Conservation (phyloP, 2,329 filamentous ascomycete genomes). For the Clonostachys byssicola region DNA sequence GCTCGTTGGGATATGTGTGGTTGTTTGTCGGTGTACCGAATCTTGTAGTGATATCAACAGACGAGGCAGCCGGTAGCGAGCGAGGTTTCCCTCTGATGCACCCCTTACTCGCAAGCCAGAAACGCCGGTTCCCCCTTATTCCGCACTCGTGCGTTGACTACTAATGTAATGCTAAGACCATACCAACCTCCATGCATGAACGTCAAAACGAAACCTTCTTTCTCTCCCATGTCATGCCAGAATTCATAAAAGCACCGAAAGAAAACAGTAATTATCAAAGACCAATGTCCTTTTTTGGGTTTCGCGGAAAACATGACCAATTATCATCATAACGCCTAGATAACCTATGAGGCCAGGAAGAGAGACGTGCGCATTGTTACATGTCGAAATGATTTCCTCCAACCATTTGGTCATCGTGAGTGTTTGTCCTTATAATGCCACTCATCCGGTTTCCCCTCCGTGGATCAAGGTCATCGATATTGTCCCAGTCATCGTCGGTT, state of each 20-base stretch:
- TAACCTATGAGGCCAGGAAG: neutral
- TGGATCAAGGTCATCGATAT: conserved; percentile 48
- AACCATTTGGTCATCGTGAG: conserved; percentile 61
- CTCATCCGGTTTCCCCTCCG: conserved; percentile 58
- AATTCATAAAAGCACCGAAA: neutral
- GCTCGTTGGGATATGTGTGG: too few species aligned
- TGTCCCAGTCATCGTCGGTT: conserved; percentile 54
- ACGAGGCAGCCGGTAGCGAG: too few species aligned
- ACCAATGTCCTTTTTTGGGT: neutral
- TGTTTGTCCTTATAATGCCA: conserved; percentile 53
- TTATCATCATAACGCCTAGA: neutral
- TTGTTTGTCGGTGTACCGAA: too few species aligned
- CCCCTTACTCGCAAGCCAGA: too few species aligned
- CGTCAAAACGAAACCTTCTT: neutral
- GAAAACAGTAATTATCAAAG: neutral
- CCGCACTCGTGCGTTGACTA: too few species aligned
- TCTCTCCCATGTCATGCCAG: neutral
- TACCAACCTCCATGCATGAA: neutral
- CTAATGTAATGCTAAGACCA: too few species aligned
- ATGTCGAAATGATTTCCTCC: conserved; percentile 60
- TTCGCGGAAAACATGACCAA: neutral
- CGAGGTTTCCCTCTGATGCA: too few species aligned
- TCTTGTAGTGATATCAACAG: too few species aligned
- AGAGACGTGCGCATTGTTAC: conserved; percentile 25
- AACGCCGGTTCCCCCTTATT: too few species aligned